Evolutionary conservation across 352 stramenopile species (phyloP).

Genomic region (Phytophthora agathidicida): DNA sequence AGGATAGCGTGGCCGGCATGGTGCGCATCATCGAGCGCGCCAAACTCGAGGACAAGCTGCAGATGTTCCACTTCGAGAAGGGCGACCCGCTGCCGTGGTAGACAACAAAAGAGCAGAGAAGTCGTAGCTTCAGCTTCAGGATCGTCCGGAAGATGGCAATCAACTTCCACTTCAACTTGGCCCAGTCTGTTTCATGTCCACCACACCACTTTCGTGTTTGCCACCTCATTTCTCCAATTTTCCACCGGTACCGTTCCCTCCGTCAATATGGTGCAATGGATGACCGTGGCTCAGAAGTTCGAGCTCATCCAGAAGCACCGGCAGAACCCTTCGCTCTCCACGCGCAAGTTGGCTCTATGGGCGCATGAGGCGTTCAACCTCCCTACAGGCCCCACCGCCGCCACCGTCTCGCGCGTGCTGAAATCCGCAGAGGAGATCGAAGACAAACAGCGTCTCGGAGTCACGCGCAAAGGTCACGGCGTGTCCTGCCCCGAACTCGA

Average conservation of each 20-base stretch:
- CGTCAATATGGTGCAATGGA: slow-evolving; percentile 40
- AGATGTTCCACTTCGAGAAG: slow-evolving; percentile 61
- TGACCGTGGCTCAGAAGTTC: slow-evolving; percentile 41
- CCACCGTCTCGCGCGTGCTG: slow-evolving; percentile 34
- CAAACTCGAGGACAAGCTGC: slow-evolving; percentile 55
- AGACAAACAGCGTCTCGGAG: slow-evolving; percentile 32
- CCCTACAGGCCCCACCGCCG: slow-evolving; percentile 14
- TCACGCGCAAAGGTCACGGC: slow-evolving; percentile 35
- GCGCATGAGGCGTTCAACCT: slow-evolving; percentile 38
- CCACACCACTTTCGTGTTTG: neutral
- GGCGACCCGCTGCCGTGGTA: slow-evolving; percentile 68
- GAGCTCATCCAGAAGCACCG: slow-evolving; percentile 40
- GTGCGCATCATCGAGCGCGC: slow-evolving; percentile 60
- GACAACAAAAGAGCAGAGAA: too few species aligned
- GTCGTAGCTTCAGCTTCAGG: too few species aligned
- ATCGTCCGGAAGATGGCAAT: too few species aligned
- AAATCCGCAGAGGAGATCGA: slow-evolving; percentile 33
- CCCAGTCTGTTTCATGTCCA: too few species aligned
- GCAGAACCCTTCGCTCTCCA: slow-evolving; percentile 25
- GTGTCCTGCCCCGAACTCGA: slow-evolving; percentile 32
- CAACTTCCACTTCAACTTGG: too few species aligned
- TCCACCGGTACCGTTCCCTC: slow-evolving; percentile 18
- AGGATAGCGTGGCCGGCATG: slow-evolving; percentile 55
- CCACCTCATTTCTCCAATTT: neutral
- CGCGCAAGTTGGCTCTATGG: slow-evolving; percentile 31